Evolutionary conservation across 1,284 basidiomycete species (phyloP), one percentile per base, ranked within the genome.

Genomic region (Ganoderma sp.): DNA sequence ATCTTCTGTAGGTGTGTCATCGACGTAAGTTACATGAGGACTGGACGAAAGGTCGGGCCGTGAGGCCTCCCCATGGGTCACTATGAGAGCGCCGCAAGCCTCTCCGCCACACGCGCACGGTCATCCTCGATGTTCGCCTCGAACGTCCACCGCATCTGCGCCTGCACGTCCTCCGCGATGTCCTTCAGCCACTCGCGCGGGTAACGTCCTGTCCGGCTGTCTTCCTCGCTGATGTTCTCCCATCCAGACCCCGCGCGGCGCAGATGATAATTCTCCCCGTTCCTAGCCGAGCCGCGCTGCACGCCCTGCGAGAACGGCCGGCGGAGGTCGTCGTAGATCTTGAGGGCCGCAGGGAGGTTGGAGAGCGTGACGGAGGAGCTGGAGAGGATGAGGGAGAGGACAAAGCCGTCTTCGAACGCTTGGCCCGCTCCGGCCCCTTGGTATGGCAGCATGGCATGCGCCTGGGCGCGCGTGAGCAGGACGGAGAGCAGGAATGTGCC

Each of bases 391-490:
- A n/a, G n/a, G 0, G 61, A 67, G 61, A 73, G 71, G 8, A 71
- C 15, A 59, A 67, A 63, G 28, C 54, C 64, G 32, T 71, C 71
- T 65, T 82, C 81, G 57, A 82, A 79, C 0, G 79, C 80, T 73
- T 82, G 82, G 0, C 81, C 80, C 6, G 78, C 81, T 6, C 81
- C 81, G 17, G 81, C 79, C 1, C 78, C 81, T 67, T 80, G 79
- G 67, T 78, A 75, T 0, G 81, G 81, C 2, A 78, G 77, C 79
- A 73, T 73, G 7, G 66, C 66, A 56, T 73, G 71, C 0, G 71
- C 71, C 71, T 72, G 48, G n/a, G 19, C 7, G 17, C 5, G 4
- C 10, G 19, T 34, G 6, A 9, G n/a, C 8, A 10, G 43, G 25
- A 79, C 63, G 41, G 37, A 41, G 12, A 19, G 17, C 25, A n/a